Evolutionary conservation across 2,329 filamentous ascomycete genomes (phyloP), one percentile per base, ranked within the genome.

Genomic region (Verruconis gallopava): DNA sequence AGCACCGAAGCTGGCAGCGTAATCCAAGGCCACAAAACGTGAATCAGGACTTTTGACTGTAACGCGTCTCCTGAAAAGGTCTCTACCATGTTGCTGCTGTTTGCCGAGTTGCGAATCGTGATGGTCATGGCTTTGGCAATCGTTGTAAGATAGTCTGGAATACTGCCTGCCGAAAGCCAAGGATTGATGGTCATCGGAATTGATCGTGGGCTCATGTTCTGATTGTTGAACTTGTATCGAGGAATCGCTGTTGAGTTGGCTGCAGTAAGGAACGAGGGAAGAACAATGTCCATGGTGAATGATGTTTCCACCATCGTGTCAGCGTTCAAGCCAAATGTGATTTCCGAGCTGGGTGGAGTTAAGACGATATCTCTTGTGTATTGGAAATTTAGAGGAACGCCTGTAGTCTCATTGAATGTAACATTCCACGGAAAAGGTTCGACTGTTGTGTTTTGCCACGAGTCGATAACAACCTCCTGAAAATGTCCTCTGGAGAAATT

Each of bases 21-120:
- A 2, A 58, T 47, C 53, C 53, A 58, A n/a, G 12, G 40, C 54
- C 54, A 57, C 5, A 21, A 18, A 0, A 56, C 44, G 0, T 9
- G 6, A 1, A 57, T 21, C 33, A 37, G 46, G 0, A 21, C 51
- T 25, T 51, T 44, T 9, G n/a, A 40, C 4, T 14, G 43, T 12
- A 19, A 55, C 1, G 51, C 47, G 1, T 44, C n/a, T 1, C 42
- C 42, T 9, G 11, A 9, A 5, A 43, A 19, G 4, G 15, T 9
- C 11, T 44, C 28, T 4, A 36, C 9, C 11, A 11, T 6, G 11
- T 13, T 11, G 33, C 20, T 5, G 14, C 19, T 9, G 11, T 45
- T 9, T 30, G 44, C 2, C 4, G 3, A 4, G 44, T 19, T 25
- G 13, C 52, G 37, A 1, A 56, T 21, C 0, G 44, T 13, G 36